Conservation (phyloP, 2,329 filamentous ascomycete species). For the Blastomyces gilchristii region DNA sequence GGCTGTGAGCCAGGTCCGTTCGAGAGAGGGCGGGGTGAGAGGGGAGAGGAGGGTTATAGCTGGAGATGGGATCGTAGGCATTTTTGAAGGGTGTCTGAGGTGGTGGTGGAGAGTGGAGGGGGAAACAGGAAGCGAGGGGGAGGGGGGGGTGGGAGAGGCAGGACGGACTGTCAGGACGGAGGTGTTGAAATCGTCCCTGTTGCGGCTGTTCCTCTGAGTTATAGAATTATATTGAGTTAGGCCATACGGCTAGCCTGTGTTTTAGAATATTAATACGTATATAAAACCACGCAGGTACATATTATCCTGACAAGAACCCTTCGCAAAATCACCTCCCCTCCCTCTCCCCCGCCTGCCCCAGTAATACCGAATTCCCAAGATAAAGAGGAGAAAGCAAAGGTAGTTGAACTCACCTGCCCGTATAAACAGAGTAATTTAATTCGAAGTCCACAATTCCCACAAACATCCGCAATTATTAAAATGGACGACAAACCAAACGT, state of each 20-base stretch:
- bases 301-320: background rate
- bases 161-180: no score
- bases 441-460: background rate
- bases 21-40: constrained; percentile 42
- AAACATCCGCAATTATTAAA: background rate
- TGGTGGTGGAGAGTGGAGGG: background rate
- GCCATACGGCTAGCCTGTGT: background rate
- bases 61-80: background rate
- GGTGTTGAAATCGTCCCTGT: background rate
- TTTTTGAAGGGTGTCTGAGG: background rate
- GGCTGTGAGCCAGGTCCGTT: constrained; percentile 72
- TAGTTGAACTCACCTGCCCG: background rate
- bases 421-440: background rate
- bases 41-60: constrained; percentile 35
- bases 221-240: background rate
- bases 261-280: background rate
- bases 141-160: no score
- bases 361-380: background rate
- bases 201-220: background rate
- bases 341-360: background rate
- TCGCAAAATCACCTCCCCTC: background rate
- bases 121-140: background rate
- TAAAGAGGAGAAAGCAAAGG: background rate
- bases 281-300: background rate
- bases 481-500: background rate